Evolutionary conservation across 345 rosid genomes (phyloP), one percentile per base, ranked within the genome.

Genomic region (Toxicodendron radicans): DNA sequence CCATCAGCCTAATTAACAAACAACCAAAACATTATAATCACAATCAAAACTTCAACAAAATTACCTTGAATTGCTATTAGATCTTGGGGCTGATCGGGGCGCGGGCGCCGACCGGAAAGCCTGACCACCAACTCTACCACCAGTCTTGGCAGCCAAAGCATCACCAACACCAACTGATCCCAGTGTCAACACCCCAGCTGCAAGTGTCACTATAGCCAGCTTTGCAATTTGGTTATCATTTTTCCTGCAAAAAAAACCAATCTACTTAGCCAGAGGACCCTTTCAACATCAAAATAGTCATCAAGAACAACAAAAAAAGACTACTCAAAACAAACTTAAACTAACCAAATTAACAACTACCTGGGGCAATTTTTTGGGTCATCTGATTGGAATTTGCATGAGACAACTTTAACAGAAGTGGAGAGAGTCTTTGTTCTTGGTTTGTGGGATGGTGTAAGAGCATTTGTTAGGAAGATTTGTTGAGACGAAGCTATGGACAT

Each of bases 71-170:
- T 84, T 85, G 76, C 82, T 88, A 67, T 87, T 86, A 81, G 81
- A 78, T 61, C 90, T 83, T 38, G 97, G 93, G 65, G 91, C 81
- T 71, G 89, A 83, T 9, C 88, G 85, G 73, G 99, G 99, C n/a
- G n/a, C n/a, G n/a, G n/a, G n/a, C 74, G 89, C 91, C 24, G 99
- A 76, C 33, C 89, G 84, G 83, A 95, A 95, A 27, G 97, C 89
- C 77, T 95, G 97, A 67, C 99, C 99, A 58, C 99, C 99, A 76
- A 95, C 75, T 83, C 99, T 85, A 27, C 99, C 97, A 41, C 99
- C 97, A 18, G 83, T 80, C 78, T 90, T 92, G 13, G 92, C 99
- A 49, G 99, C 97, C 17, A 73, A 85, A 64, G 97, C 97, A 75
- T 90, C 97, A 1, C 81, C 91, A 51, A 88, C 97, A 0, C 82